Evolutionary conservation across 768 basidiomycete genomes (phyloP), one percentile per base, ranked within the genome.

Genomic region (Boletus subparvulus): DNA sequence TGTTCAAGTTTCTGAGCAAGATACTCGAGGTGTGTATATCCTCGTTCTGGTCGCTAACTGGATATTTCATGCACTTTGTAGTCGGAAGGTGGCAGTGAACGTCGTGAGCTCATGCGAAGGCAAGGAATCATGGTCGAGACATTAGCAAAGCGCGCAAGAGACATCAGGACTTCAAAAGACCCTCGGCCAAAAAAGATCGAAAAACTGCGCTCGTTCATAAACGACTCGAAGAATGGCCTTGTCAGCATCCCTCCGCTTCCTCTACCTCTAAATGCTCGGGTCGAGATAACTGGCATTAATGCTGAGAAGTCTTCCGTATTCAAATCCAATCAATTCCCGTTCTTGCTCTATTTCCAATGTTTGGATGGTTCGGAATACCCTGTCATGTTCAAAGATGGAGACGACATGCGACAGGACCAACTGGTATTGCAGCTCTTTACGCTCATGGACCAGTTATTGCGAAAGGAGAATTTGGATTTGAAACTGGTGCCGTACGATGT

Each of bases 351-450:
- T 71, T 96, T 98, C 73, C 87, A 92, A 63, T 90, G 90, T 62
- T 78, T 85, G 11, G 89, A 92, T 54, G 87, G 90, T 11, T 81
- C 85, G 16, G 91, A 94, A 68, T 98, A 90, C 71, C 91, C 95
- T 0, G 83, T 98, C 50, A 98, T 99, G 58, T 98, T 98, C 81
- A 99, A 98, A 74, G 95, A 98, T 63, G 97, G 97, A 14, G 97
- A 98, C 68, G 97, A 99, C 68, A 88, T 98, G 81, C 87, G 97
- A 21, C 97, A 99, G 72, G 97, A 99, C 69, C 97, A 99, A 71
- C 84, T 99, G 37, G 95, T 98, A 28, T 89, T 98, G 48, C 97
- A 99, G 21, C 21, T 80, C 98, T n/a, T 95, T 99, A 97, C 94
- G 16, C 83, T 99, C 28, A 99, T 99, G 97, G 94, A 99, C 69